A percentile compares a stretch with the other conserved stretches of the same genome.
Evolutionary conservation across 768 basidiomycete genomes (phyloP).

Genomic region (Tubosaeta sp.): DNA sequence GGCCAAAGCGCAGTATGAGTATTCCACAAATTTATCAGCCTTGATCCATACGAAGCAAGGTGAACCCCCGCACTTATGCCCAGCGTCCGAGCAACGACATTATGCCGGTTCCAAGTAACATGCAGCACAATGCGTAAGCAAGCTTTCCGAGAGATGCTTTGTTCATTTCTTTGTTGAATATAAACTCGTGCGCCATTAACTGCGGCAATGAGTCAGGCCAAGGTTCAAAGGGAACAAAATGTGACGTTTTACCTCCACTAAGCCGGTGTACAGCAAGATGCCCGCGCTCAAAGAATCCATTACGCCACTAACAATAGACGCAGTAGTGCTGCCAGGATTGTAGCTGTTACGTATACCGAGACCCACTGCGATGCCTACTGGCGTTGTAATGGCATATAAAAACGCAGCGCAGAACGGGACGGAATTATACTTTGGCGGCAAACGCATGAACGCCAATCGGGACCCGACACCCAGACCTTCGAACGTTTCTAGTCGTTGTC

Average conservation of each 20-base stretch:
- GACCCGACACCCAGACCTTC: slow-evolving; percentile 94
- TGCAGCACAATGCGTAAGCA: slow-evolving; percentile 69
- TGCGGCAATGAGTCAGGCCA: slow-evolving; percentile 24
- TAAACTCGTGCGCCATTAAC: slow-evolving; percentile 91
- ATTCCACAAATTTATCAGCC: too few relatives aligned
- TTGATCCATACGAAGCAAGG: not conserved
- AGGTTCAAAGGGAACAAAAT: not conserved
- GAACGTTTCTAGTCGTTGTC: slow-evolving; percentile 63
- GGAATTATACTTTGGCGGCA: slow-evolving; percentile 51
- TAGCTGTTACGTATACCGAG: slow-evolving; percentile 73
- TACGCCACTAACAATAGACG: slow-evolving; percentile 78
- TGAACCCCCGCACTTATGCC: slow-evolving; percentile 50
- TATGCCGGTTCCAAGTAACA: slow-evolving; percentile 78
- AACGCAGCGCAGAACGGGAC: slow-evolving; percentile 58
- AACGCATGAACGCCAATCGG: slow-evolving; percentile 71
- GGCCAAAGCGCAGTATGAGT: too few relatives aligned
- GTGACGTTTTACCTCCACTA: slow-evolving; percentile 60
- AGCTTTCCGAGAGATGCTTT: slow-evolving; percentile 60
- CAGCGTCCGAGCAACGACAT: slow-evolving; percentile 91
- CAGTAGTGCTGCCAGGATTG: slow-evolving; percentile 72
- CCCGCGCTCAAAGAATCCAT: slow-evolving; percentile 85
- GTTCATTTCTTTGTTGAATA: slow-evolving; percentile 86
- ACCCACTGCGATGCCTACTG: slow-evolving; percentile 84
- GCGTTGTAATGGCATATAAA: slow-evolving; percentile 75
- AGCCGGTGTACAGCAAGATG: slow-evolving; percentile 82